These are phyloP conservation scores for Tetrastigma voinierianum DNA, from an alignment of 164 flowering plant species.

Conservation along the genomic window DNA sequence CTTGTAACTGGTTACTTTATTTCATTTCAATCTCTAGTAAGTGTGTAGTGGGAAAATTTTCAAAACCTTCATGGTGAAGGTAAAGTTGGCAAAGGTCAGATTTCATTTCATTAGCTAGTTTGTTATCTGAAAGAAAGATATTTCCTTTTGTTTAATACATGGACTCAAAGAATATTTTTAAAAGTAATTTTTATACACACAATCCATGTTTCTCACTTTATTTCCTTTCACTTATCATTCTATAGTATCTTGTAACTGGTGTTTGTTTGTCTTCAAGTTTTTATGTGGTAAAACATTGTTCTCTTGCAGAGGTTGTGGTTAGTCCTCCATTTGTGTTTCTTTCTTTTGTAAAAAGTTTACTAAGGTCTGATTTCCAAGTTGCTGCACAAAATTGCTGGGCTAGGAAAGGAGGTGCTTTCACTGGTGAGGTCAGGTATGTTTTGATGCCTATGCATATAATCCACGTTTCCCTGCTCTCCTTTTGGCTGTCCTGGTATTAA, in stretches of 20 bases:
- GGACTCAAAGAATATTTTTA: no score
- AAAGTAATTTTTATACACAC: no score
- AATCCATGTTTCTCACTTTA: neutral
- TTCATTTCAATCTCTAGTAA: no score
- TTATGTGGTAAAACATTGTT: constrained; percentile 4
- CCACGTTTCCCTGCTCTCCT: no score
- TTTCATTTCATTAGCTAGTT: no score
- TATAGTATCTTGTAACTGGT: neutral
- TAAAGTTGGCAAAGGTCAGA: no score
- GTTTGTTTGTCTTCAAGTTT: neutral
- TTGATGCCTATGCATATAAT: neutral
- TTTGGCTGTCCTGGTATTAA: no score
- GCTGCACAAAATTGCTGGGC: constrained; percentile 94
- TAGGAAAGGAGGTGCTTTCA: constrained; percentile 84
- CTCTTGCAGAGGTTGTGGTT: constrained; percentile 77
- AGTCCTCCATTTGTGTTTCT: constrained; percentile 84
- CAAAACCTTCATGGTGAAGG: no score
- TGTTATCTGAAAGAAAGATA: no score
- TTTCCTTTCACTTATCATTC: neutral
- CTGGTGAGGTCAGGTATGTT: constrained; percentile 78
- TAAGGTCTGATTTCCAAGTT: constrained; percentile 68
- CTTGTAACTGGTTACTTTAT: neutral
- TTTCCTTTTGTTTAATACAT: no score
- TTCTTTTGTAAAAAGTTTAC: constrained; percentile 42
- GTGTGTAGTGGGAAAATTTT: no score